Conservation (phyloP, 768 basidiomycete species). For the Phlebiopsis gigantea region DNA sequence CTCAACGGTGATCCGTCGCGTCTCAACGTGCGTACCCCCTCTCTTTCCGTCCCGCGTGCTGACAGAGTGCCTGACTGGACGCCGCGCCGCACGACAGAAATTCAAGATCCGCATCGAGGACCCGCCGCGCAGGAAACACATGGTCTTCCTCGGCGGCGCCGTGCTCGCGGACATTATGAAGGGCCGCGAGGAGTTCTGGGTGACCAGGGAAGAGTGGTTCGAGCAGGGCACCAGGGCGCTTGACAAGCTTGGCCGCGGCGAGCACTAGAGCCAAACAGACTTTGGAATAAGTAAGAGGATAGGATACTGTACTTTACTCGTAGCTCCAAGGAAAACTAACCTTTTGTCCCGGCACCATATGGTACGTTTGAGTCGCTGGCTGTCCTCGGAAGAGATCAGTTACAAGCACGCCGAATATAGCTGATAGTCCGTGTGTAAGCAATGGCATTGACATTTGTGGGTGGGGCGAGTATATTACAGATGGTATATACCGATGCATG, state of each 20-base stretch:
- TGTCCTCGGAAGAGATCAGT: too few relatives aligned
- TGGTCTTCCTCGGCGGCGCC: constrained; percentile 99
- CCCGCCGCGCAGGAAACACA: constrained; percentile 95
- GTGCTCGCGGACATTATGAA: constrained; percentile 99
- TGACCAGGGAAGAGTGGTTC: constrained; percentile 90
- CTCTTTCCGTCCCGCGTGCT: not conserved
- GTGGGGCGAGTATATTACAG: not conserved
- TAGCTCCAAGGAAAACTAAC: constrained; percentile 1
- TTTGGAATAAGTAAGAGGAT: not conserved
- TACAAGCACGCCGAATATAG: too few relatives aligned
- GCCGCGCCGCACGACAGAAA: constrained; percentile 53
- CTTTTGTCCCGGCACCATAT: too few relatives aligned
- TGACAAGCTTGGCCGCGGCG: constrained; percentile 80
- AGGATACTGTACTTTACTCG: constrained; percentile 1
- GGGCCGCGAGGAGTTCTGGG: constrained; percentile 90
- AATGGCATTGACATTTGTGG: too few relatives aligned
- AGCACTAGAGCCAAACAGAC: constrained; percentile 23
- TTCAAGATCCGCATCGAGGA: constrained; percentile 99
- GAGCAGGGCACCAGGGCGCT: constrained; percentile 80
- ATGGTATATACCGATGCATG: not conserved
- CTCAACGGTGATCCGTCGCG: constrained; percentile 78
- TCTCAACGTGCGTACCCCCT: constrained; percentile 65
- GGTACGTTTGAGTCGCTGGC: too few relatives aligned
- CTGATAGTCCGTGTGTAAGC: too few relatives aligned
- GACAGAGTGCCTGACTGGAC: not conserved